Evolutionary conservation across 1,284 basidiomycete genomes (phyloP).

Genomic region (Cerrena zonata): DNA sequence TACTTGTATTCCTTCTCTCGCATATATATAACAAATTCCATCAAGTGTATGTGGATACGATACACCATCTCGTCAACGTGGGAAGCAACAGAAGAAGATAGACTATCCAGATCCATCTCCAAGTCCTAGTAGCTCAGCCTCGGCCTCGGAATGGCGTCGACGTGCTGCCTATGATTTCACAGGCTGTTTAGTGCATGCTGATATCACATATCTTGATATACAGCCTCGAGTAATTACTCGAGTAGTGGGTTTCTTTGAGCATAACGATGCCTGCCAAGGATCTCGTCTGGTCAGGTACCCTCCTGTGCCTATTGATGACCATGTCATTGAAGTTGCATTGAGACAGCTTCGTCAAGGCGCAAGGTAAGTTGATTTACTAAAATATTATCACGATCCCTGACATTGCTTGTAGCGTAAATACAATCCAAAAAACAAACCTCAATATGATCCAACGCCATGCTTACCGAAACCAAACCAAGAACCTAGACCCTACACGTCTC

Average conservation of each 20-base stretch:
- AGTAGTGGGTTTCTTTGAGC: conserved; percentile 10
- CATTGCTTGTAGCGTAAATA: background rate
- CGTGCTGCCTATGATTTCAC: conserved; percentile 8
- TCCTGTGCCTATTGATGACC: conserved; percentile 7
- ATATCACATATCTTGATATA: conserved; percentile 4
- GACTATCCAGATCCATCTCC: no score
- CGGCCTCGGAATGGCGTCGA: conserved; percentile 4
- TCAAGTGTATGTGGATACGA: conserved; percentile 9
- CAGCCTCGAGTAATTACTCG: background rate
- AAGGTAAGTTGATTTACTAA: background rate
- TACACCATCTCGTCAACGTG: conserved; percentile 8
- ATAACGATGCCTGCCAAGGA: conserved; percentile 9
- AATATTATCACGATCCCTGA: no score
- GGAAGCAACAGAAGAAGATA: background rate
- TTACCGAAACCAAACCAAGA: background rate
- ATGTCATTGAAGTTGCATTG: conserved; percentile 8
- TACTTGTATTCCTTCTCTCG: background rate
- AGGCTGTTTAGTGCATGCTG: conserved; percentile 11
- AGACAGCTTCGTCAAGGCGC: conserved; percentile 1
- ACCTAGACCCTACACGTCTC: no score
- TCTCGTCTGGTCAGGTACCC: conserved; percentile 3
- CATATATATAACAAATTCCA: background rate
- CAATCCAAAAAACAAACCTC: conserved; percentile 5
- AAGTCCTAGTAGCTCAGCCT: no score
- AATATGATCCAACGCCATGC: background rate